Evolutionary conservation across 768 basidiomycete genomes (phyloP).

Genomic region (Cubamyces sp.): DNA sequence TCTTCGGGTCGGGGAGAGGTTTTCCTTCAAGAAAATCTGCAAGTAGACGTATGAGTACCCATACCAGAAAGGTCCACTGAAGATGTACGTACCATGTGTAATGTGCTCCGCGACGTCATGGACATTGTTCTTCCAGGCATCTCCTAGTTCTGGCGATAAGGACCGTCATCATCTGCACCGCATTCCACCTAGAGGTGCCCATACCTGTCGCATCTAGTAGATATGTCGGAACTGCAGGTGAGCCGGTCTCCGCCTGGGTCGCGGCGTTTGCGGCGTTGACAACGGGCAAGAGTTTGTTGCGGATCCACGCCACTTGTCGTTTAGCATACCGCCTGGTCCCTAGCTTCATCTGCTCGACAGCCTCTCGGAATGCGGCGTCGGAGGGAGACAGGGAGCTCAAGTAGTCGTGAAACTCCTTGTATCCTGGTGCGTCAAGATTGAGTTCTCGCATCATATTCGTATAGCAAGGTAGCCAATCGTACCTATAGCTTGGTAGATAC

Average conservation of each 20-base stretch:
- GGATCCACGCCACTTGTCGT: slow-evolving; percentile 89
- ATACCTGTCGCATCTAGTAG: slow-evolving; percentile 73
- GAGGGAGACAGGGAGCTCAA: slow-evolving; percentile 47
- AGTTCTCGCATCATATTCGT: too few relatives aligned
- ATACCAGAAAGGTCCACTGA: background rate
- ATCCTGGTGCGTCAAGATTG: slow-evolving; percentile 60
- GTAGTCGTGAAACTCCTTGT: slow-evolving; percentile 84
- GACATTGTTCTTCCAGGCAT: slow-evolving; percentile 64
- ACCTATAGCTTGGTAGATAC: slow-evolving; percentile 97
- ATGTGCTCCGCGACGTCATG: slow-evolving; percentile 52
- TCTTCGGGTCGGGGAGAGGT: slow-evolving; percentile 57
- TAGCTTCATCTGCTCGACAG: slow-evolving; percentile 79
- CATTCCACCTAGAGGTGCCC: background rate
- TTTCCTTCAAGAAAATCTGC: slow-evolving; percentile 59
- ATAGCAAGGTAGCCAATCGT: slow-evolving; percentile 8
- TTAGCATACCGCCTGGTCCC: slow-evolving; percentile 92
- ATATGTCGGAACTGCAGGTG: slow-evolving; percentile 49
- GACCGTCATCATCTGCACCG: background rate
- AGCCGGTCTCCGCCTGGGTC: slow-evolving; percentile 24
- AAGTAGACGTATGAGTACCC: too few relatives aligned
- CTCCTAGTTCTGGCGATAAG: slow-evolving; percentile 46
- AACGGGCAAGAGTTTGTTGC: slow-evolving; percentile 84
- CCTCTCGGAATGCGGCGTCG: slow-evolving; percentile 50
- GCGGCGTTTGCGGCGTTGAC: slow-evolving; percentile 51
- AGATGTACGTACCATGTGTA: slow-evolving; percentile 45